Evolutionary conservation across 2,329 filamentous ascomycete genomes (phyloP), one percentile per base, ranked within the genome.

Genomic region (Podosphaera aphanis): DNA sequence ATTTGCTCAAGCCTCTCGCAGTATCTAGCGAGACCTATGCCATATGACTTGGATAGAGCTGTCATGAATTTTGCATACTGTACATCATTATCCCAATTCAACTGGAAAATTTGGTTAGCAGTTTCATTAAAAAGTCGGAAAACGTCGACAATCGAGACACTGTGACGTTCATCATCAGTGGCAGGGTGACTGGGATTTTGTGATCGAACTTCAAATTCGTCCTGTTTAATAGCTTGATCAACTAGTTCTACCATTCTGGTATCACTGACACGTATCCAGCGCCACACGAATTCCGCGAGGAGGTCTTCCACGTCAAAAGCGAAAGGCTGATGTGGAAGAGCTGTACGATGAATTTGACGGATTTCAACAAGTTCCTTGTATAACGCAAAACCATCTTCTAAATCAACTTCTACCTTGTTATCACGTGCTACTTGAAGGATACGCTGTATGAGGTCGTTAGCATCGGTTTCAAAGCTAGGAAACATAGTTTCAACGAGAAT

Each of bases 51-150:
- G 13, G 86, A 78, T 15, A 94, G 66, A 1, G 84, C 76, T 15
- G 90, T 98, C 86, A 95, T 95, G 63, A 98, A 98, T 50, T 86
- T 84, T 35, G 90, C 88, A 59, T 93, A 83, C 52, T 93, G 86
- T 33, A 93, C 69, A 56, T 93, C 83, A 59, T 95, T 84, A 51
- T 85, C 80, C 90, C 90, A 98, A 49, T 86, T 76, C 10, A 98
- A 69, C 53, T 83, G 69, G 46, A 83, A 77, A 46, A 98, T 75
- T 55, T 92, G 83, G 51, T 94, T 81, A 31, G 92, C 76, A 16
- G 81, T 83, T 62, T 94, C 83, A 55, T 86, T 92, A 67, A 95
- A 94, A 1, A 92, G 78, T 54, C 82, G 78, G 64, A 94, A 95
- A 38, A 93, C 77, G 60, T 98, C 90, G 50, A 94, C 81, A 6